Conservation (phyloP, 371 early-diverging fungal species). For the Syncephalastrum sp. region DNA sequence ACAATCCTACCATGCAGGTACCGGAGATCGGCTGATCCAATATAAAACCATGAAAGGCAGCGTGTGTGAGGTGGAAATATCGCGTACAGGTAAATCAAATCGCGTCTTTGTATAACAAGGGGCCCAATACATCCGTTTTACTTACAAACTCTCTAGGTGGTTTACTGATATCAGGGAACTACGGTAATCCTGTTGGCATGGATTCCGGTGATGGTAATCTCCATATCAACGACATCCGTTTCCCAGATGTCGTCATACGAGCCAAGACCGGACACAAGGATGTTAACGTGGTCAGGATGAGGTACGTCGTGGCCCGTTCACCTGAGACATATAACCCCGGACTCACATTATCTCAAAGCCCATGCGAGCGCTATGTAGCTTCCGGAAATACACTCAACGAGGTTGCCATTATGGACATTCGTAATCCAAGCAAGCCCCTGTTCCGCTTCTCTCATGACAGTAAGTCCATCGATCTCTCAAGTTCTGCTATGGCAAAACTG, state of each 20-base stretch:
- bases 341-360: slow-evolving; percentile 13
- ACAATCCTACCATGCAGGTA: slow-evolving; percentile 24
- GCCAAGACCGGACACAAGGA: slow-evolving; percentile 34
- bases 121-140: no score
- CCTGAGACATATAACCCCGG: no score
- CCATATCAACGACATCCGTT: slow-evolving; percentile 32
- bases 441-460: slow-evolving; percentile 30
- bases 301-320: slow-evolving; percentile 11
- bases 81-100: slow-evolving; percentile 15
- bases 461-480: slow-evolving; percentile 14
- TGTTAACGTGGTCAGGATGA: slow-evolving; percentile 39
- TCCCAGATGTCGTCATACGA: slow-evolving; percentile 8
- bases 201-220: slow-evolving; percentile 30
- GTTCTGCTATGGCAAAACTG: slow-evolving; percentile 28
- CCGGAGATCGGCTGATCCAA: slow-evolving; percentile 3
- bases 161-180: slow-evolving; percentile 32
- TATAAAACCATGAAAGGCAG: slow-evolving; percentile 28
- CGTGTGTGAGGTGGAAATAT: slow-evolving; percentile 29
- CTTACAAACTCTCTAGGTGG: slow-evolving; percentile 8
- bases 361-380: slow-evolving; percentile 36
- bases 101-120: no score
- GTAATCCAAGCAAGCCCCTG: slow-evolving; percentile 18
- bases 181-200: slow-evolving; percentile 20
- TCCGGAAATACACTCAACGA: slow-evolving; percentile 41
- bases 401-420: slow-evolving; percentile 33